These are phyloP conservation scores for Yamadazyma sp. DNA, from an alignment of 805 yeast genomes.

Conservation along the genomic window DNA sequence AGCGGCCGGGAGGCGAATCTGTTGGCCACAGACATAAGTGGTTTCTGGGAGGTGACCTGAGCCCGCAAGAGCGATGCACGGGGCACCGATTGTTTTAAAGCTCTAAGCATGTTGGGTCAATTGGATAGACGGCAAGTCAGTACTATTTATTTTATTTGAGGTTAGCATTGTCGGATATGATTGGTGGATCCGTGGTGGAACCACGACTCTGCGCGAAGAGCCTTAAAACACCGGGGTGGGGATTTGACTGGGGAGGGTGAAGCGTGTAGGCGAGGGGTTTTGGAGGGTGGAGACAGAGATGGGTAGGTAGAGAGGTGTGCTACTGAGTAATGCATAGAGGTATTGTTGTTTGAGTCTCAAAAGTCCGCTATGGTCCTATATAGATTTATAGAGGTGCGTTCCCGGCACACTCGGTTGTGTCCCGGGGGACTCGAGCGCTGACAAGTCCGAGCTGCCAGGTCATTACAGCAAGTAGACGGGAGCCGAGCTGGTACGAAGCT, in stretches of 20 bases:
- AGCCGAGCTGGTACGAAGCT: too few species aligned
- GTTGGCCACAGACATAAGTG: too few species aligned
- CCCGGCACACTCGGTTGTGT: too few species aligned
- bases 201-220: conserved; percentile 11
- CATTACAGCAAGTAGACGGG: too few species aligned
- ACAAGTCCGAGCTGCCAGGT: too few species aligned
- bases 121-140: neutral
- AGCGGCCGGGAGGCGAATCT: conserved; percentile 17
- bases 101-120: conserved; percentile 38
- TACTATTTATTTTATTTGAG: conserved; percentile 4
- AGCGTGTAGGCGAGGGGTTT: too few species aligned
- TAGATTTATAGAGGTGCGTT: too few species aligned
- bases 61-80: conserved; percentile 35
- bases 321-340: too few species aligned
- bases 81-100: conserved; percentile 38
- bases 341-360: too few species aligned
- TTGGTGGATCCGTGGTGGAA: conserved; percentile 11
- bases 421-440: too few species aligned
- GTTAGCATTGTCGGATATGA: conserved; percentile 13
- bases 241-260: conserved; percentile 4
- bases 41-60: conserved; percentile 12
- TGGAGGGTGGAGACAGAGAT: neutral
- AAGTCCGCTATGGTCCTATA: too few species aligned
- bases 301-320: neutral
- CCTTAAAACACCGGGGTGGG: conserved; percentile 13